phyloP scores from a whole-genome alignment of 192 early-diverging fungal genomes.

The Dispira simplex region DNA sequence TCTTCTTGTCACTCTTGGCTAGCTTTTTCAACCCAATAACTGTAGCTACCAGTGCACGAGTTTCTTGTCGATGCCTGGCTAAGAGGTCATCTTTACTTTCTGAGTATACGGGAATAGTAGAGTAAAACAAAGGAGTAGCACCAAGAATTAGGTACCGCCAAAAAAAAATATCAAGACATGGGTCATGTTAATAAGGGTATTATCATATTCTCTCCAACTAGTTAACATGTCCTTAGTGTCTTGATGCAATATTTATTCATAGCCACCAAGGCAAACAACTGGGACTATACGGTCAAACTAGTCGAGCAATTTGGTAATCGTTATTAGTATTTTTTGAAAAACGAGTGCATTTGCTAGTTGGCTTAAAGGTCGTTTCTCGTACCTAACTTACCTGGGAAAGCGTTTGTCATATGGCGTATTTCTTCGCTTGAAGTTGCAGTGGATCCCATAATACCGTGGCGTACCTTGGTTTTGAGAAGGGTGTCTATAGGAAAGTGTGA shows the following conservation, averaged over 20 bases:
- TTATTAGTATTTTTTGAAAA: background rate
- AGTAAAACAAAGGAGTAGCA: background rate
- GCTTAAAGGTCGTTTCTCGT: no score
- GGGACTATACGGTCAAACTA: no score
- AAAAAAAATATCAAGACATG: no score
- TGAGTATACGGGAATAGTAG: background rate
- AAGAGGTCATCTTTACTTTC: constrained; percentile 47
- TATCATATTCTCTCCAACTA: background rate
- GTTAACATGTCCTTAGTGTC: background rate
- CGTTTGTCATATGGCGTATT: no score
- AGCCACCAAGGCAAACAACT: background rate
- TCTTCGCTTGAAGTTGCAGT: no score
- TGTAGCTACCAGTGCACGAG: constrained; percentile 48
- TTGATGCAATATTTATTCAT: background rate
- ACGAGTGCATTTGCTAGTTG: no score
- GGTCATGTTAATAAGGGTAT: no score
- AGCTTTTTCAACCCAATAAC: constrained; percentile 64
- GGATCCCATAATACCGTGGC: no score
- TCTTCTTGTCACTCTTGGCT: constrained; percentile 65
- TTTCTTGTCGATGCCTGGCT: constrained; percentile 60
- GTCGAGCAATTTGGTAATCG: no score
- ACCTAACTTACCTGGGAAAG: no score
- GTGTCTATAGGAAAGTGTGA: no score
- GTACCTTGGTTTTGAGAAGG: no score
- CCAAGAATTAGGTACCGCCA: background rate